These are phyloP conservation scores for Suillus decipiens DNA, from an alignment of 768 basidiomycete genomes.

Conservation along the genomic window DNA sequence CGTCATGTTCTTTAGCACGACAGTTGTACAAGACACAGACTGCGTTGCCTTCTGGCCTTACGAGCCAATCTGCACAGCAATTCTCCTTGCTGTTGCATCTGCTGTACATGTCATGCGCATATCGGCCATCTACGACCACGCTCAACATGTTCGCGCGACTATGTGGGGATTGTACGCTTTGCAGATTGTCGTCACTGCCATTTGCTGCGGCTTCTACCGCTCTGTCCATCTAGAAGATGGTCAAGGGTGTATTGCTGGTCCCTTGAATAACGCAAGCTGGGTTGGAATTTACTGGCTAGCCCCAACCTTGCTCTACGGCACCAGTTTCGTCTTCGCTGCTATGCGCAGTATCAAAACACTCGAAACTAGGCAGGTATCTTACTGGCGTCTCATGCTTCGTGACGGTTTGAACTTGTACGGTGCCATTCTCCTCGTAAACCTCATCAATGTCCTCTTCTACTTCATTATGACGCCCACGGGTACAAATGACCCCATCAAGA, in stretches of 20 bases:
- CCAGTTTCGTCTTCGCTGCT: conserved; percentile 29
- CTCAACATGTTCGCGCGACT: conserved; percentile 48
- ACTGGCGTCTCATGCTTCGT: conserved; percentile 89
- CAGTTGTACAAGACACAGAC: conserved; percentile 51
- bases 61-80: conserved; percentile 82
- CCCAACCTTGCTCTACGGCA: conserved; percentile 64
- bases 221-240: conserved; percentile 74
- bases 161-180: conserved; percentile 63
- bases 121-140: conserved; percentile 77
- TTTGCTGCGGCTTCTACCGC: conserved; percentile 78
- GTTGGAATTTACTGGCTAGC: conserved; percentile 86
- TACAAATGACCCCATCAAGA: conserved; percentile 66
- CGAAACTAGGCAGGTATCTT: conserved; percentile 50
- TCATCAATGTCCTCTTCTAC: conserved; percentile 85
- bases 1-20: conserved; percentile 83
- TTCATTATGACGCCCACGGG: conserved; percentile 75
- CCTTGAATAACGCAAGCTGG: conserved; percentile 64
- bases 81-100: conserved; percentile 69
- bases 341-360: conserved; percentile 26
- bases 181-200: conserved; percentile 72
- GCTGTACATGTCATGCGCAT: conserved; percentile 80
- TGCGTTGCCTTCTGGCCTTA: conserved; percentile 80
- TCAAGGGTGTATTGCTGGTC: conserved; percentile 87
- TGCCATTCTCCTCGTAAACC: conserved; percentile 78
- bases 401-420: conserved; percentile 87